These are phyloP conservation scores for Glycine soja DNA, from an alignment of 306 rosid species.

Conservation along the genomic window DNA sequence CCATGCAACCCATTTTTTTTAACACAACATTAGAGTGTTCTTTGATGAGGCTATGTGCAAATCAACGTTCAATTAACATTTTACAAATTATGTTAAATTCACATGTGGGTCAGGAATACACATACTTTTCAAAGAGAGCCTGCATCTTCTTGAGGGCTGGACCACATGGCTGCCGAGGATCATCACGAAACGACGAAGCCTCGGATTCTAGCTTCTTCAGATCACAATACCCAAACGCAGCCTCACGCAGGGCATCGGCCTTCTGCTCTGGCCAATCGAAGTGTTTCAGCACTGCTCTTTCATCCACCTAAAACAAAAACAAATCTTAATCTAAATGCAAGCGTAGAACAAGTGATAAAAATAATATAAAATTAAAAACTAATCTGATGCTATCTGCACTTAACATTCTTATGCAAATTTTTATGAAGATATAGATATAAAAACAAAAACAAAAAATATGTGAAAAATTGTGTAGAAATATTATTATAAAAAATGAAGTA, in stretches of 20 bases:
- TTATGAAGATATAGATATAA: no score
- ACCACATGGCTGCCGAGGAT: conserved; percentile 79
- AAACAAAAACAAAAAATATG: no score
- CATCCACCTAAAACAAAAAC: conserved; percentile 68
- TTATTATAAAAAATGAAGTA: conserved; percentile 27
- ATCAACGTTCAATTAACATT: not conserved
- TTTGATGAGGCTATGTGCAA: not conserved
- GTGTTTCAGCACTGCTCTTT: conserved; percentile 93
- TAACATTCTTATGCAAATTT: no score
- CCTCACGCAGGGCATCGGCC: conserved; percentile 93
- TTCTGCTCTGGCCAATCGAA: conserved; percentile 95
- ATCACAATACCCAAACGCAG: conserved; percentile 91
- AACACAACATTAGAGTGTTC: conserved; percentile 15
- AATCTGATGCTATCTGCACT: not conserved
- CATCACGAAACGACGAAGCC: conserved; percentile 73
- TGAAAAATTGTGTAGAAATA: no score
- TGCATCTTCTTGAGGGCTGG: conserved; percentile 90
- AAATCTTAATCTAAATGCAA: not conserved
- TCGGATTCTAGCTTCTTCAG: conserved; percentile 81
- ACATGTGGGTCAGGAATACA: conserved; percentile 14
- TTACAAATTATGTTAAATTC: not conserved
- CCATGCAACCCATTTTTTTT: not conserved
- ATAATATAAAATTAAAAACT: not conserved
- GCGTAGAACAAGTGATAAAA: not conserved
- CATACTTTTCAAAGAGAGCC: conserved; percentile 85